These are phyloP conservation scores for Neopestalotiopsis sp. DNA, from an alignment of 2,329 filamentous ascomycete species.

Conservation along the genomic window DNA sequence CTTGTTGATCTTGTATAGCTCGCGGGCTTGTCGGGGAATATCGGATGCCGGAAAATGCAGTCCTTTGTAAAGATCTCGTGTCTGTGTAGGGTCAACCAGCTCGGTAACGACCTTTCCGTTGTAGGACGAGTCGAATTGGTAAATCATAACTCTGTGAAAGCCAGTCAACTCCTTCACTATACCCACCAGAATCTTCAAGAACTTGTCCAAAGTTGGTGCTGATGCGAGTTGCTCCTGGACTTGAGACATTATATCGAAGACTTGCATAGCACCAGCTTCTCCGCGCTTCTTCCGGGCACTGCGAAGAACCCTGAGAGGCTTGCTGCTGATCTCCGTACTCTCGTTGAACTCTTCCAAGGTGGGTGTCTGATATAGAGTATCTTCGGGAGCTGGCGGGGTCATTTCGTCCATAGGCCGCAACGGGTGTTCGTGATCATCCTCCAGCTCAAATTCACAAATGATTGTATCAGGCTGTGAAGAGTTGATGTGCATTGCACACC, in stretches of 20 bases:
- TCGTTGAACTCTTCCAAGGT: conserved; percentile 76
- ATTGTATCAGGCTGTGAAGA: conserved; percentile 71
- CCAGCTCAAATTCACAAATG: conserved; percentile 88
- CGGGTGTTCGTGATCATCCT: conserved; percentile 75
- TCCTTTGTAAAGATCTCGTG: conserved; percentile 84
- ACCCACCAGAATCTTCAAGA: conserved; percentile 82
- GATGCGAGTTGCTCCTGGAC: conserved; percentile 85
- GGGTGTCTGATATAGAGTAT: conserved; percentile 76
- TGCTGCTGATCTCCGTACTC: conserved; percentile 77
- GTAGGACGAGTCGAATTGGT: conserved; percentile 83
- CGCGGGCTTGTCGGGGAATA: conserved; percentile 83
- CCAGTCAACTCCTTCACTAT: conserved; percentile 89
- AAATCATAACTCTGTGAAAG: conserved; percentile 92
- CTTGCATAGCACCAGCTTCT: conserved; percentile 84
- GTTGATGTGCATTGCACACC: conserved; percentile 86
- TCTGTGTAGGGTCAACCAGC: conserved; percentile 79
- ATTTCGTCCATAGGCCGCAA: conserved; percentile 66
- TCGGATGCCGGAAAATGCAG: conserved; percentile 88
- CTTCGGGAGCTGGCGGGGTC: conserved; percentile 69
- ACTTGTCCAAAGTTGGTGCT: conserved; percentile 71
- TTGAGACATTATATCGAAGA: conserved; percentile 91
- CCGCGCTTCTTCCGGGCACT: conserved; percentile 77
- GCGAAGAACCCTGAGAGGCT: conserved; percentile 76
- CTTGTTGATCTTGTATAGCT: conserved; percentile 91
- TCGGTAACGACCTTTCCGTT: conserved; percentile 90